A percentile compares a stretch with the other conserved stretches of the same genome.
Conservation (phyloP, 2,329 filamentous ascomycete species). For the Nigrospora osmanthi region DNA sequence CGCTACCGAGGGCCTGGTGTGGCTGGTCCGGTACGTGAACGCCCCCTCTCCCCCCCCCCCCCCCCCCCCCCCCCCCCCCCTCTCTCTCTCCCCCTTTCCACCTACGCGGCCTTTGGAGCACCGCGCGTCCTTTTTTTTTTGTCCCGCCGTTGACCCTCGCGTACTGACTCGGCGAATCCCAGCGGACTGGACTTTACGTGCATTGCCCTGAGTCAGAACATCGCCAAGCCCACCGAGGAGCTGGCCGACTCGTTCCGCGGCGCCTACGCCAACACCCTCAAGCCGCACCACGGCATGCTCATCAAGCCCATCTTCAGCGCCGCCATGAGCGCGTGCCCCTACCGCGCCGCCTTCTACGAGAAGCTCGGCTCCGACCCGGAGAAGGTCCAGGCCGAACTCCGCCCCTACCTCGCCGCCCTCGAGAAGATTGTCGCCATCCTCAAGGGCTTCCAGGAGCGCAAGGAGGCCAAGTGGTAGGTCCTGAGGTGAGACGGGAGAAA, state of each 20-base stretch:
- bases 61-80: too few species aligned
- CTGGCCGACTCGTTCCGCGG: constrained; percentile 79
- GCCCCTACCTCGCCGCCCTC: constrained; percentile 66
- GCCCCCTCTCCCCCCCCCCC: not conserved
- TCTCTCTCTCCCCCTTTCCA: too few species aligned
- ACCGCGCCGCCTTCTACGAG: constrained; percentile 85
- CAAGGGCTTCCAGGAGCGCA: constrained; percentile 46
- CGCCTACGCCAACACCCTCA: constrained; percentile 81
- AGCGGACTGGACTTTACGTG: constrained; percentile 93
- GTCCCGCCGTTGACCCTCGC: not conserved
- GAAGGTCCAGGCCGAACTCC: constrained; percentile 57
- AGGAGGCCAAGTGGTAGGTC: constrained; percentile 49
- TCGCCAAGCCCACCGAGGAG: constrained; percentile 61
- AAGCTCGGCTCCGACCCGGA: constrained; percentile 67
- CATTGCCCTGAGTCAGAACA: constrained; percentile 72
- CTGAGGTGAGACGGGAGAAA: not conserved
- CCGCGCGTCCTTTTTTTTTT: not conserved
- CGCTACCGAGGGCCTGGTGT: constrained; percentile 83
- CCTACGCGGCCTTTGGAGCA: too few species aligned
- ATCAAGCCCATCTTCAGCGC: constrained; percentile 89
- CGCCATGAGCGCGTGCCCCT: constrained; percentile 88
- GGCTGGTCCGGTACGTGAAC: constrained; percentile 71
- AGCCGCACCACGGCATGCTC: constrained; percentile 82
- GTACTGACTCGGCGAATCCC: constrained; percentile 6
- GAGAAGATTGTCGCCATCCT: constrained; percentile 75